Conservation (phyloP, 306 rosid genomes). For the Herpetospermum pedunculosum region DNA sequence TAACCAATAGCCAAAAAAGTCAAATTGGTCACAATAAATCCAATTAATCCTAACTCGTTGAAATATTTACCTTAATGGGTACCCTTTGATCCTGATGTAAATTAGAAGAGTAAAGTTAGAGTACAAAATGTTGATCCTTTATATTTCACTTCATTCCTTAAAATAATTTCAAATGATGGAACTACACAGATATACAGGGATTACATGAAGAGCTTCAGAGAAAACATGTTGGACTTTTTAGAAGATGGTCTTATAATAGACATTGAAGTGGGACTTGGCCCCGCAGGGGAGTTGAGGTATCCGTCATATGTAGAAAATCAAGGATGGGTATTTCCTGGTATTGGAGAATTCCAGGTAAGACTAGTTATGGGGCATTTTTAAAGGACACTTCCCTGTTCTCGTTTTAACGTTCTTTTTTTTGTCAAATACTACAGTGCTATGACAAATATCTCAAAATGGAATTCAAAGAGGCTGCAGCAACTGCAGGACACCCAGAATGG, state of each 20-base stretch:
- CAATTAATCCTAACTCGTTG: not conserved
- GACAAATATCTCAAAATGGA: slow-evolving; percentile 72
- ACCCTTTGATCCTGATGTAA: not conserved
- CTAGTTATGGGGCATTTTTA: not conserved
- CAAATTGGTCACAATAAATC: not conserved
- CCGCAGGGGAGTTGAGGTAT: slow-evolving; percentile 89
- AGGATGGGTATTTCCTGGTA: slow-evolving; percentile 86
- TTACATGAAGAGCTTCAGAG: slow-evolving; percentile 71
- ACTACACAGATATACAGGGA: slow-evolving; percentile 48
- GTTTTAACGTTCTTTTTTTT: not conserved
- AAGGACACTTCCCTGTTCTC: not conserved
- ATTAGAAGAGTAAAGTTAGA: not conserved
- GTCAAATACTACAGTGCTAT: slow-evolving; percentile 47
- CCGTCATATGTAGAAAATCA: slow-evolving; percentile 49
- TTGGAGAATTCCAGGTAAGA: slow-evolving; percentile 92
- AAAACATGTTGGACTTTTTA: slow-evolving; percentile 58
- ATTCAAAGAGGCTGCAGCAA: slow-evolving; percentile 48
- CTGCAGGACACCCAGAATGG: slow-evolving; percentile 77
- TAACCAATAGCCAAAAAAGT: not conserved
- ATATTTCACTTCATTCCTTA: not conserved
- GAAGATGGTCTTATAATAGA: slow-evolving; percentile 61
- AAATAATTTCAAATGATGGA: slow-evolving; percentile 1
- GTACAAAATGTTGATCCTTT: not conserved
- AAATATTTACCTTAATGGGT: not conserved
- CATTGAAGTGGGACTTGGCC: slow-evolving; percentile 89